Evolutionary conservation across 1,284 basidiomycete species (phyloP).

Genomic region (Ustilago shanxiensis): DNA sequence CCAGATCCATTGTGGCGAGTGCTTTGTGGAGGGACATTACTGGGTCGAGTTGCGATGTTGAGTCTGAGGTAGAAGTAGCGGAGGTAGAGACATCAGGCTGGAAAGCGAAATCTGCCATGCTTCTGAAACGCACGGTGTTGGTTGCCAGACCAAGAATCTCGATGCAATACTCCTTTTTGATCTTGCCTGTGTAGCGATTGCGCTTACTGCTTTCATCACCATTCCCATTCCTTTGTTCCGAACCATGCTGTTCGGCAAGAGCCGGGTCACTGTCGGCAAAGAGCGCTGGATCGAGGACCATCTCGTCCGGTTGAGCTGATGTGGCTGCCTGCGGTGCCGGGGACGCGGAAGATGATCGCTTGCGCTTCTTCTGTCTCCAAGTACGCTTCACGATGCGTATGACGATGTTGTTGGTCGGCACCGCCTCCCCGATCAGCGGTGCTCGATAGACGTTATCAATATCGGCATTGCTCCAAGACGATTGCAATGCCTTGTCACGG

Average conservation of each 20-base stretch:
- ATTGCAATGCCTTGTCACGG: background rate
- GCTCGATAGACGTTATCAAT: conserved; percentile 37
- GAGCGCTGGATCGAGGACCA: conserved; percentile 32
- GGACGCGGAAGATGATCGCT: conserved; percentile 2
- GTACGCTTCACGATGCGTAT: conserved; percentile 45
- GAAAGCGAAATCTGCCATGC: conserved; percentile 67
- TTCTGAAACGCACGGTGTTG: conserved; percentile 86
- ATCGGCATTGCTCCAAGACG: background rate
- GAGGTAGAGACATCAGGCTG: conserved; percentile 44
- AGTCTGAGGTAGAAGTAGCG: background rate
- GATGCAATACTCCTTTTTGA: conserved; percentile 77
- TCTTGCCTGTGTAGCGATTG: conserved; percentile 40
- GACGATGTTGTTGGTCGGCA: conserved; percentile 54
- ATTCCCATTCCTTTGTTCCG: background rate
- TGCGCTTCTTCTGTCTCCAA: conserved; percentile 55
- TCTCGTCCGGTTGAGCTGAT: background rate
- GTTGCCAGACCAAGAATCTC: conserved; percentile 81
- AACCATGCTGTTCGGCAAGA: background rate
- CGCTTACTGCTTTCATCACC: background rate
- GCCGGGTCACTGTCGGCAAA: conserved; percentile 1
- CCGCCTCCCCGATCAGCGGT: conserved; percentile 46
- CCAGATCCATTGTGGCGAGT: conserved; percentile 57
- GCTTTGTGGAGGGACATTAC: conserved; percentile 53
- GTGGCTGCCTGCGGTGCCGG: too few relatives aligned
- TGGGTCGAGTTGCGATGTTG: conserved; percentile 20